Conservation (phyloP, 1,139 yeast species). For the Pichia sp. region DNA sequence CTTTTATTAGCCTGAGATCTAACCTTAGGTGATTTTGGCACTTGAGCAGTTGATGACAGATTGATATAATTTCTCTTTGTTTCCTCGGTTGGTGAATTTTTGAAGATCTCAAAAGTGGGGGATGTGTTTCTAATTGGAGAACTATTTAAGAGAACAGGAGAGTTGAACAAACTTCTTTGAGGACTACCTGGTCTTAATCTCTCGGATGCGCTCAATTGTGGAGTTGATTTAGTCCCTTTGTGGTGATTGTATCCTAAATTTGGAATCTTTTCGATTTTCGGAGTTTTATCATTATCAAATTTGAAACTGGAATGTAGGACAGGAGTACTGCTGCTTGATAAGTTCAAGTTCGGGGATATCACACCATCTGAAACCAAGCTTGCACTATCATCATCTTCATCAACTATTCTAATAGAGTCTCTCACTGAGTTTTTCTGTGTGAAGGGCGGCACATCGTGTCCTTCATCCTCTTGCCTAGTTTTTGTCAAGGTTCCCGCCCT, state of each 20-base stretch:
- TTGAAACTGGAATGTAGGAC: background rate
- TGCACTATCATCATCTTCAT: conserved; percentile 19
- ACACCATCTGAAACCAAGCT: conserved; percentile 9
- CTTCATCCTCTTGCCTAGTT: background rate
- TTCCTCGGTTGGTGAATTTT: conserved; percentile 7
- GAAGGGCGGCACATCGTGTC: background rate
- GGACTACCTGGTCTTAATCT: conserved; percentile 1
- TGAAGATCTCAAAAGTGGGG: conserved; percentile 16
- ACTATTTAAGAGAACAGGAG: conserved; percentile 14
- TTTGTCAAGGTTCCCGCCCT: conserved; percentile 2
- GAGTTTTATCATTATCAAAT: conserved; percentile 2
- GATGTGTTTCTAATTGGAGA: conserved; percentile 18
- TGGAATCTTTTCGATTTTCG: conserved; percentile 4
- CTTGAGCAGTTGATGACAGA: conserved; percentile 3
- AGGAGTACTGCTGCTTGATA: conserved; percentile 5
- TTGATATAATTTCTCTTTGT: conserved; percentile 9
- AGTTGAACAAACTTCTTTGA: conserved; percentile 1
- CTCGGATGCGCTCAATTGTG: background rate
- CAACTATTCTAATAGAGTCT: conserved; percentile 26
- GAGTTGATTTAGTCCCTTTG: background rate
- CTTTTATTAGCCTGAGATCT: background rate
- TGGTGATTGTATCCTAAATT: conserved; percentile 2
- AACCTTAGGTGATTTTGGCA: background rate
- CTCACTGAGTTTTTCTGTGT: conserved; percentile 11
- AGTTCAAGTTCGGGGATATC: conserved; percentile 5